Conservation (phyloP, 805 yeast genomes). For the Candida takata region DNA sequence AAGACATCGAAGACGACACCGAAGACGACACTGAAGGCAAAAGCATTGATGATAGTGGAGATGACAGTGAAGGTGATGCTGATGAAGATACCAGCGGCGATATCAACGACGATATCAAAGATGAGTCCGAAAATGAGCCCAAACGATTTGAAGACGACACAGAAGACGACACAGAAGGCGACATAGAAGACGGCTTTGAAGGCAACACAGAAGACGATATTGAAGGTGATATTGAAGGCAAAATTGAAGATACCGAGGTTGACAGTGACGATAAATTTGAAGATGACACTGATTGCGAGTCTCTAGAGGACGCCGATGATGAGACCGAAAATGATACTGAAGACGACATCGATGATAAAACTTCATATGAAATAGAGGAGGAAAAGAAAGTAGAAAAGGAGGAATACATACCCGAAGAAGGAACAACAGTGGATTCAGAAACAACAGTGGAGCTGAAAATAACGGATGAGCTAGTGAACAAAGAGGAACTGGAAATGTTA, state of each 20-base stretch:
- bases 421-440: conserved; percentile 1
- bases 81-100: background rate
- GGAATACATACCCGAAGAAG: conserved; percentile 2
- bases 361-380: background rate
- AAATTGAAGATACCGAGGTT: background rate
- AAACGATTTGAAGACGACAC: background rate
- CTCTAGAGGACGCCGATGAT: conserved; percentile 2
- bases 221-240: background rate
- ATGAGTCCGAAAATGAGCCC: no score
- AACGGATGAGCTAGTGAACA: background rate
- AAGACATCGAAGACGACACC: background rate
- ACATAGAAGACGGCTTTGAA: background rate
- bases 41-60: background rate
- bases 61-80: background rate
- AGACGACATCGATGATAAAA: background rate
- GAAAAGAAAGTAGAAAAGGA: background rate
- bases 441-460: conserved; percentile 2
- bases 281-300: background rate
- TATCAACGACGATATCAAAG: background rate
- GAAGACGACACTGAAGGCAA: background rate
- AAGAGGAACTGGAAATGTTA: background rate
- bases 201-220: background rate
- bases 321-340: background rate
- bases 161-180: background rate
- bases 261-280: background rate